Conservation (phyloP, 2,329 filamentous ascomycete genomes). For the Diaporthe caulivora region DNA sequence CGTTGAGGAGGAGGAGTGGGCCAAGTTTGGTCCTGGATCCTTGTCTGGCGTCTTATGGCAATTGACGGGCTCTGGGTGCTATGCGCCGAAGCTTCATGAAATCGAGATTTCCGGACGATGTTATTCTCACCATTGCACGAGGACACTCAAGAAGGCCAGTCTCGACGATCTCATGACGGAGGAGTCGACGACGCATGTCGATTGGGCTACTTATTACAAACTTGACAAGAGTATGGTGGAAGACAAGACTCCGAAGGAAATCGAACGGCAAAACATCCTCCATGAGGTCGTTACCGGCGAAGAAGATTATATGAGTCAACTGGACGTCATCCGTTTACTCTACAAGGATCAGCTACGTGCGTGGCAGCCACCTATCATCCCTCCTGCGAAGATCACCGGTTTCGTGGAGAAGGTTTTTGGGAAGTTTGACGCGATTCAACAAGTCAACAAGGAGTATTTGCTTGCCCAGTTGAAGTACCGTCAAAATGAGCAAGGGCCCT, state of each 20-base stretch:
- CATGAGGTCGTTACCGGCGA: slow-evolving; percentile 97
- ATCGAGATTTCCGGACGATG: slow-evolving; percentile 79
- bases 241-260: slow-evolving; percentile 82
- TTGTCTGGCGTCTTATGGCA: slow-evolving; percentile 95
- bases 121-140: slow-evolving; percentile 93
- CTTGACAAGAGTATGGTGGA: slow-evolving; percentile 83
- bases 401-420: slow-evolving; percentile 92
- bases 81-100: slow-evolving; percentile 86
- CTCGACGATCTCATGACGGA: slow-evolving; percentile 79
- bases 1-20: slow-evolving; percentile 94
- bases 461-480: slow-evolving; percentile 95
- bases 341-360: slow-evolving; percentile 85
- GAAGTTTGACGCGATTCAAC: slow-evolving; percentile 87
- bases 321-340: slow-evolving; percentile 86
- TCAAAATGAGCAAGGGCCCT: slow-evolving; percentile 96
- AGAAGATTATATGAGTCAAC: slow-evolving; percentile 88
- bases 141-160: slow-evolving; percentile 95
- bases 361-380: slow-evolving; percentile 84
- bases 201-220: slow-evolving; percentile 92
- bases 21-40: slow-evolving; percentile 85
- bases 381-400: slow-evolving; percentile 79
- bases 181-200: slow-evolving; percentile 76
- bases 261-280: slow-evolving; percentile 92
- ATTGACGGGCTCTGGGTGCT: slow-evolving; percentile 90
- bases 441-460: slow-evolving; percentile 92